Evolutionary conservation across 495 filamentous ascomycete species (phyloP).

Genomic region (Penicillium cosmopolitanum): DNA sequence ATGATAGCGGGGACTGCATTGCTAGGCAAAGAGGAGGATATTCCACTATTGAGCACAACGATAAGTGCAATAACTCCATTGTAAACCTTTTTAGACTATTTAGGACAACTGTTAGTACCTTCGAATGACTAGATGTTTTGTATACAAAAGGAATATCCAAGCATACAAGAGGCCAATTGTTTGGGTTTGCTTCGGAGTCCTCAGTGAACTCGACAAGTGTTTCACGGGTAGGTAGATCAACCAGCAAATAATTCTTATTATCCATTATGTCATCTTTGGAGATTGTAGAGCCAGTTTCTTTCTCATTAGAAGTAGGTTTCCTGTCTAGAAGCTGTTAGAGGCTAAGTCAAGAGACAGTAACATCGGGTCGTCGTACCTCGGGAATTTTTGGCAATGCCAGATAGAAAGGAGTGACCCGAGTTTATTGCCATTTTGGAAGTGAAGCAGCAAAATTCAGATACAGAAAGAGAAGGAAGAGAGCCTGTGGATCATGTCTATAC

Average conservation of each 20-base stretch:
- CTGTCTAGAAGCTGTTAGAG: constrained; percentile 23
- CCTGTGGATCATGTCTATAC: constrained; percentile 8
- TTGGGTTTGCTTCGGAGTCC: constrained; percentile 31
- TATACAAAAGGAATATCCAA: neutral
- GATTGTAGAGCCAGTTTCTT: constrained; percentile 12
- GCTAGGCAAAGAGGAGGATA: constrained; percentile 69
- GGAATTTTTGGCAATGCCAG: constrained; percentile 14
- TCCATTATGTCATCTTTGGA: constrained; percentile 1
- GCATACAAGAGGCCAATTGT: constrained; percentile 40
- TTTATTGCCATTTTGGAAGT: constrained; percentile 13
- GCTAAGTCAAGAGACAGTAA: neutral
- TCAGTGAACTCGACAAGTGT: constrained; percentile 37
- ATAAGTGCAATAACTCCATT: constrained; percentile 60
- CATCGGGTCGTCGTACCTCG: constrained; percentile 16
- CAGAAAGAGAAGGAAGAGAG: constrained; percentile 7
- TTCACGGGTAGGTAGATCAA: constrained; percentile 27
- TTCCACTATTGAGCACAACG: constrained; percentile 71
- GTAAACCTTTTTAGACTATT: constrained; percentile 58
- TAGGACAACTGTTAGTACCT: constrained; percentile 5
- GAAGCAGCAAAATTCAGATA: neutral
- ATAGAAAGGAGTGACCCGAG: constrained; percentile 8
- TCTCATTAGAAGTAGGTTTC: constrained; percentile 9
- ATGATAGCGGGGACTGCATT: constrained; percentile 60
- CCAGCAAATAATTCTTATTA: constrained; percentile 25
- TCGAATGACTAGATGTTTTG: neutral